Evolutionary conservation across 2,329 filamentous ascomycete species (phyloP).

Genomic region (Trichoderma atrobrunneum): DNA sequence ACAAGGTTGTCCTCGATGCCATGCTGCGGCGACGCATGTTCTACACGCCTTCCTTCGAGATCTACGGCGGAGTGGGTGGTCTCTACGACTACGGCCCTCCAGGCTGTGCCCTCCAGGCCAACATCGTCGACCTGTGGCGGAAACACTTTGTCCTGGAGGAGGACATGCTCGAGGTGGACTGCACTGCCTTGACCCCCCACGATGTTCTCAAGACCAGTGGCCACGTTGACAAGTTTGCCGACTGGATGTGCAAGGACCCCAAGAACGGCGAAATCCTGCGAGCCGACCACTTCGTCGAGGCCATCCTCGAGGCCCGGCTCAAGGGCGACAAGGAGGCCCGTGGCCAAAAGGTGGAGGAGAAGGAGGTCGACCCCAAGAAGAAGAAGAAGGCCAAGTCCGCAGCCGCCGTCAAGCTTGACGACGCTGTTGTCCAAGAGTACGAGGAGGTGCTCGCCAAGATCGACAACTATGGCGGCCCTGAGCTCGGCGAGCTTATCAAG

Average conservation of each 20-base stretch:
- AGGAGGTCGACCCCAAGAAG: constrained; percentile 72
- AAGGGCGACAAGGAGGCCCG: constrained; percentile 92
- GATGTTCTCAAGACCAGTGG: constrained; percentile 93
- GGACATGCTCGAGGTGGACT: constrained; percentile 94
- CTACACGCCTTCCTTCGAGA: constrained; percentile 94
- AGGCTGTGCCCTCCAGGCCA: constrained; percentile 80
- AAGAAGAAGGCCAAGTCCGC: constrained; percentile 86
- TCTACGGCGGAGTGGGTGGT: constrained; percentile 84
- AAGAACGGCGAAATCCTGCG: constrained; percentile 96
- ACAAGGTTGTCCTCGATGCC: constrained; percentile 76
- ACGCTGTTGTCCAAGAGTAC: constrained; percentile 83
- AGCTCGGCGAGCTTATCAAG: constrained; percentile 82
- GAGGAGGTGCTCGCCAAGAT: constrained; percentile 88
- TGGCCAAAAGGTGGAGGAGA: constrained; percentile 74
- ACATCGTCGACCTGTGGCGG: constrained; percentile 84
- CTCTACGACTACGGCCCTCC: constrained; percentile 94
- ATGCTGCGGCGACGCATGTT: constrained; percentile 87
- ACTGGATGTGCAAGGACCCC: constrained; percentile 99
- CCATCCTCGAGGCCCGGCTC: constrained; percentile 80
- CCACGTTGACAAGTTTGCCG: constrained; percentile 96
- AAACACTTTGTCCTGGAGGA: constrained; percentile 92
- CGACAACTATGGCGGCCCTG: constrained; percentile 87
- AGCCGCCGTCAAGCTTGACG: constrained; percentile 79
- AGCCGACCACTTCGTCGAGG: constrained; percentile 94
- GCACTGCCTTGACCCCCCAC: constrained; percentile 88